These are phyloP conservation scores for Lachnellula arida DNA, from an alignment of 2,329 filamentous ascomycete species.

Conservation along the genomic window DNA sequence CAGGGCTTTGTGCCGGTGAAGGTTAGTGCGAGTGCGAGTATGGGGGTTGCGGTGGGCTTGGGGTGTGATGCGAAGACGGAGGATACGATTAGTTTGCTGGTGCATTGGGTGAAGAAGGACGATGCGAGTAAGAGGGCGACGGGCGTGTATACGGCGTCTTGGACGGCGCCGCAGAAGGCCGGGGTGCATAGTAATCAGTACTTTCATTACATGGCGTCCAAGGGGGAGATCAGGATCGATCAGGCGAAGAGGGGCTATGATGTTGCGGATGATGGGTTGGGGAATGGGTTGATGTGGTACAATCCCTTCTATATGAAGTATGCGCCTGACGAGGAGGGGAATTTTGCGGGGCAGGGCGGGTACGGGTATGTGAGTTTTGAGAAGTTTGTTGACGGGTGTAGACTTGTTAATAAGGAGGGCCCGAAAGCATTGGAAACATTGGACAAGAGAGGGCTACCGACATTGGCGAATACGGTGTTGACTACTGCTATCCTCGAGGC, in stretches of 20 bases:
- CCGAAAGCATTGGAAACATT: constrained; percentile 67
- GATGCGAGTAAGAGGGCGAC: constrained; percentile 70
- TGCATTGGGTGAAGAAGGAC: constrained; percentile 76
- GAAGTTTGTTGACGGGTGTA: constrained; percentile 89
- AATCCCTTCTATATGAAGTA: constrained; percentile 98
- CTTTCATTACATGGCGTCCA: constrained; percentile 86
- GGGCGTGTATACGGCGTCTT: constrained; percentile 87
- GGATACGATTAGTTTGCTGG: constrained; percentile 87
- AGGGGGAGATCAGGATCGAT: constrained; percentile 83
- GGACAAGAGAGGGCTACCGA: constrained; percentile 76
- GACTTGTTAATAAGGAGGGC: constrained; percentile 70
- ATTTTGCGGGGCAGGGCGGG: constrained; percentile 85
- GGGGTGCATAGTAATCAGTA: constrained; percentile 97
- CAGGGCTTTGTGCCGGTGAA: constrained; percentile 69
- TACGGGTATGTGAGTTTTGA: constrained; percentile 95
- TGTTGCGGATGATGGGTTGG: constrained; percentile 73
- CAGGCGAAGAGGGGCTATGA: constrained; percentile 95
- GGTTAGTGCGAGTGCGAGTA: constrained; percentile 73
- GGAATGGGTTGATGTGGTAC: constrained; percentile 69
- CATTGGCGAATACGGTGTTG: constrained; percentile 81
- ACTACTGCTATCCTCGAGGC: constrained; percentile 91
- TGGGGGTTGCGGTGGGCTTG: constrained; percentile 71
- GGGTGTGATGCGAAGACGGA: constrained; percentile 80
- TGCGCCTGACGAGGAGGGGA: constrained; percentile 88
- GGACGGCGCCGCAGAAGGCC: constrained; percentile 88